phyloP scores from a whole-genome alignment of 768 basidiomycete species.

The Sutorius australiensis region DNA sequence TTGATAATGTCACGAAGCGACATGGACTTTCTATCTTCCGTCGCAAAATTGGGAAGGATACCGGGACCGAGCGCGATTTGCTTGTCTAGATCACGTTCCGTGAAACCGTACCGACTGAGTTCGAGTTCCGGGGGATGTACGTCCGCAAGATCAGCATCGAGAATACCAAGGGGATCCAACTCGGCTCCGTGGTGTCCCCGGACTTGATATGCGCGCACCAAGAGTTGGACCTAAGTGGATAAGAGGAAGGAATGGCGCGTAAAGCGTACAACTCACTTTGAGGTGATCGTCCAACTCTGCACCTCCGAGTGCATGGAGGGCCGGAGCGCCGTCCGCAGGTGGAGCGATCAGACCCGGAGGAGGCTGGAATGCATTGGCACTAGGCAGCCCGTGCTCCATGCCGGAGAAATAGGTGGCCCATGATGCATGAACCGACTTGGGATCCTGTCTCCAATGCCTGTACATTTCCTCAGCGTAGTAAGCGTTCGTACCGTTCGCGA shows the following conservation, averaged over 20 bases:
- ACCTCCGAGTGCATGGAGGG: slow-evolving; percentile 63
- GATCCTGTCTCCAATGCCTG: slow-evolving; percentile 85
- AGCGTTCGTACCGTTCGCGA: slow-evolving; percentile 92
- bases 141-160: slow-evolving; percentile 81
- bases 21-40: slow-evolving; percentile 82
- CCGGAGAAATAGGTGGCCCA: slow-evolving; percentile 96
- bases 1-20: slow-evolving; percentile 88
- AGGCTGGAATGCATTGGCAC: slow-evolving; percentile 77
- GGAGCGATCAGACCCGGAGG: slow-evolving; percentile 71
- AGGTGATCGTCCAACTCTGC: slow-evolving; percentile 89
- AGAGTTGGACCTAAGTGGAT: slow-evolving; percentile 77
- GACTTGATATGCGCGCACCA: slow-evolving; percentile 98
- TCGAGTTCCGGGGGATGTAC: slow-evolving; percentile 85
- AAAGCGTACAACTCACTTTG: slow-evolving; percentile 53
- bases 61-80: slow-evolving; percentile 94
- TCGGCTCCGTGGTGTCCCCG: slow-evolving; percentile 96
- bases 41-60: slow-evolving; percentile 93
- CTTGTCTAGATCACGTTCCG: slow-evolving; percentile 90
- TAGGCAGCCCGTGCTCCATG: slow-evolving; percentile 81
- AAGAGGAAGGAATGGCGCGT: not conserved
- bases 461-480: slow-evolving; percentile 99
- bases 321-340: slow-evolving; percentile 77
- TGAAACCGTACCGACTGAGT: slow-evolving; percentile 92
- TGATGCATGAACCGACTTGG: slow-evolving; percentile 85
- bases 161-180: slow-evolving; percentile 92